phyloP scores from a whole-genome alignment of 2,329 filamentous ascomycete genomes.

The Leptographium radiaticola region DNA sequence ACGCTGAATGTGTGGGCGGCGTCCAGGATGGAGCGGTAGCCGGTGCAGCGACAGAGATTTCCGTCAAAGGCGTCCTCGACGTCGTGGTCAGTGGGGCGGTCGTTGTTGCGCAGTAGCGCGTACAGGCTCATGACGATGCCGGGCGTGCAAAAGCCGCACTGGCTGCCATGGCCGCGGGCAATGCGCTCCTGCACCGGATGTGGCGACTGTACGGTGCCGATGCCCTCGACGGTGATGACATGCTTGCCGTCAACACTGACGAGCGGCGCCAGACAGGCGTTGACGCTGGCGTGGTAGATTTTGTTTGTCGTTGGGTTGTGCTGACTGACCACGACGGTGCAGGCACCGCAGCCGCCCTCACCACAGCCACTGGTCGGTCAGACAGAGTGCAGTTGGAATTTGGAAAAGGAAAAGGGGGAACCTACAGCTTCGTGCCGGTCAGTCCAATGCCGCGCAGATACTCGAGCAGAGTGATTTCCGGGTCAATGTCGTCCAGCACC shows the following conservation, averaged over 20 bases:
- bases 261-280: constrained; percentile 86
- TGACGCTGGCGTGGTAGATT: constrained; percentile 93
- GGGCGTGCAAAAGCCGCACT: constrained; percentile 90
- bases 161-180: constrained; percentile 75
- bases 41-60: constrained; percentile 89
- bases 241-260: constrained; percentile 94
- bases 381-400: background rate
- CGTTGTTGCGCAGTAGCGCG: constrained; percentile 76
- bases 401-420: background rate
- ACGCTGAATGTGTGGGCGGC: constrained; percentile 80
- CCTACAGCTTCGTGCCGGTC: constrained; percentile 80
- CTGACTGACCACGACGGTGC: constrained; percentile 89
- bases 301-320: constrained; percentile 83
- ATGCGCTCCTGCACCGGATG: constrained; percentile 87
- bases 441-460: constrained; percentile 87
- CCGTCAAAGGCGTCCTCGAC: constrained; percentile 96
- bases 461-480: constrained; percentile 82
- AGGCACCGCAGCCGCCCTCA: constrained; percentile 92
- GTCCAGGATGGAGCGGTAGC: constrained; percentile 86
- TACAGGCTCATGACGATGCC: constrained; percentile 98
- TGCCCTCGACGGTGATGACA: constrained; percentile 94
- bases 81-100: constrained; percentile 63
- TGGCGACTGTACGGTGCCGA: constrained; percentile 74
- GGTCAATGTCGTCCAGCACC: constrained; percentile 73
- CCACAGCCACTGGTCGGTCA: constrained; percentile 74